Conservation (phyloP, 192 early-diverging fungal genomes). For the Linnemannia elongata region DNA sequence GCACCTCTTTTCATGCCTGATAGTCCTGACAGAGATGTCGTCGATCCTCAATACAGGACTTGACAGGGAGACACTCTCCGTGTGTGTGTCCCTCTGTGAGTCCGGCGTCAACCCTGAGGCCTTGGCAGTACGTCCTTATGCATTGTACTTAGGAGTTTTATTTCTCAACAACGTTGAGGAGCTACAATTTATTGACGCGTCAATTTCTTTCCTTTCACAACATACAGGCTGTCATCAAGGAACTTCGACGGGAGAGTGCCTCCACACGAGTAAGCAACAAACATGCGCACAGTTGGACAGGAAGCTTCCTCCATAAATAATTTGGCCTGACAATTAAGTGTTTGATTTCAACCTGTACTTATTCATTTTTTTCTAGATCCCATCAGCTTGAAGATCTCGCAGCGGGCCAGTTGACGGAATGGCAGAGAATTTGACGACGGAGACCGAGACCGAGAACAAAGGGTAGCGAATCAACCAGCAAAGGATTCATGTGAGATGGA, state of each 20-base stretch:
- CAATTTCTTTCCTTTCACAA: neutral
- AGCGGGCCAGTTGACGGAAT: no score
- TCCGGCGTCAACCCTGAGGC: conserved; percentile 88
- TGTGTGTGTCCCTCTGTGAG: conserved; percentile 84
- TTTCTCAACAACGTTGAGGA: neutral
- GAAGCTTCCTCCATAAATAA: no score
- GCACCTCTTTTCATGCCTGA: neutral
- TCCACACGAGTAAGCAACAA: conserved; percentile 32
- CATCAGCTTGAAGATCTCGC: no score
- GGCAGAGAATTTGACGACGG: no score
- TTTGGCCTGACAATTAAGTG: no score
- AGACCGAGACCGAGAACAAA: no score
- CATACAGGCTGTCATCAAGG: conserved; percentile 60
- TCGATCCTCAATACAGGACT: conserved; percentile 79
- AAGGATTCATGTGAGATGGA: neutral
- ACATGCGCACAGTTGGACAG: neutral
- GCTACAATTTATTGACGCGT: neutral
- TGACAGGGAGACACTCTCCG: conserved; percentile 76
- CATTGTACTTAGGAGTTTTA: neutral
- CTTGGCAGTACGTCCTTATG: conserved; percentile 60
- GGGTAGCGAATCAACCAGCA: neutral
- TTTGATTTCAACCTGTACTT: no score
- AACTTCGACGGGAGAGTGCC: conserved; percentile 57
- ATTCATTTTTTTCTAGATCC: no score
- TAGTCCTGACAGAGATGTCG: conserved; percentile 79